Conservation (phyloP, 2,329 filamentous ascomycete genomes). For the Cladosporium austrohemisphaericum region DNA sequence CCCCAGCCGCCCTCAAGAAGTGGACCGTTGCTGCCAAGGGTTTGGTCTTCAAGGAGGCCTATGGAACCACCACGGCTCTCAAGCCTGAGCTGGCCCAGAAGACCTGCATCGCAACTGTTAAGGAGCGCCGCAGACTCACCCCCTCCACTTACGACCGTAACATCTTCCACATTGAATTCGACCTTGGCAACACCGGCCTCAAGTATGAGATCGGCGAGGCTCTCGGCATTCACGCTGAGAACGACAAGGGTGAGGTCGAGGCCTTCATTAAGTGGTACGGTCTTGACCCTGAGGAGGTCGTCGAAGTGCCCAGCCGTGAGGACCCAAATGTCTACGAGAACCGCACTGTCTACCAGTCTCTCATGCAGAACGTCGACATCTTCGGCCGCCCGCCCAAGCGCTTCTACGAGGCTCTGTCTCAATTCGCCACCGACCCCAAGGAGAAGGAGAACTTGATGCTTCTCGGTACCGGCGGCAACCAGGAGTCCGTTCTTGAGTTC, state of each 20-base stretch:
- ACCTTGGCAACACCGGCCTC: conserved; percentile 83
- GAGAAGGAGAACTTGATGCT: conserved; percentile 77
- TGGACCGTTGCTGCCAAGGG: conserved; percentile 86
- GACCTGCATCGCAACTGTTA: conserved; percentile 83
- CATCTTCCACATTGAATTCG: conserved; percentile 99
- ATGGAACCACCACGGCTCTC: conserved; percentile 66
- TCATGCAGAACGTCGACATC: conserved; percentile 91
- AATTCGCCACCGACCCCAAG: conserved; percentile 75
- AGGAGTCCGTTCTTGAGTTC: conserved; percentile 82
- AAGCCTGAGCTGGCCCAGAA: conserved; percentile 83
- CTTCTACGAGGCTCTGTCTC: conserved; percentile 90
- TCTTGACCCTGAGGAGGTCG: conserved; percentile 74
- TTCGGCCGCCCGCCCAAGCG: conserved; percentile 95
- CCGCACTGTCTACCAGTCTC: conserved; percentile 86
- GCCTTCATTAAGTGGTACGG: conserved; percentile 90
- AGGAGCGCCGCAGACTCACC: conserved; percentile 92
- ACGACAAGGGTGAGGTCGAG: conserved; percentile 72
- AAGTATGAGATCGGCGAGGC: conserved; percentile 97
- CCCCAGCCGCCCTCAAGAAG: conserved; percentile 62
- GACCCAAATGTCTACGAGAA: conserved; percentile 71
- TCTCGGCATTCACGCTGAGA: conserved; percentile 92
- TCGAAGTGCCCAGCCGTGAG: conserved; percentile 87
- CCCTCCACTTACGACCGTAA: conserved; percentile 89
- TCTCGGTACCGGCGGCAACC: conserved; percentile 59
- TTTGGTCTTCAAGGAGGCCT: conserved; percentile 91